Evolutionary conservation across 495 filamentous ascomycete species (phyloP).

Genomic region (Rhypophila decipiens): DNA sequence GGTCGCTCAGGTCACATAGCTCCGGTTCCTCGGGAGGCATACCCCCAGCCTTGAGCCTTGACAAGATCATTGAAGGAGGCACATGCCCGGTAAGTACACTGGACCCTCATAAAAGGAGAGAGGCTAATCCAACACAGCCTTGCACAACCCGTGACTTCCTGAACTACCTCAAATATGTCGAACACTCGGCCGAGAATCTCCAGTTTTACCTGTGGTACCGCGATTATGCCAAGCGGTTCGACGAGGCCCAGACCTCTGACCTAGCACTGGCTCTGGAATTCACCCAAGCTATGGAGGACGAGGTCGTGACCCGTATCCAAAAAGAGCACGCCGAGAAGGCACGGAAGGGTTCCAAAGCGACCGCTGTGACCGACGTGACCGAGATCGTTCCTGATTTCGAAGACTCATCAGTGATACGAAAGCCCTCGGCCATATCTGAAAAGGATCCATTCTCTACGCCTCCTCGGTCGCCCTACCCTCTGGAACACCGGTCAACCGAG

Average conservation of each 20-base stretch:
- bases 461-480: conserved; percentile 32
- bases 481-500: conserved; percentile 7
- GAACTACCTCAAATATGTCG: conserved; percentile 72
- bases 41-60: conserved; percentile 63
- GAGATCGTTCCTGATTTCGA: conserved; percentile 59
- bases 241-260: conserved; percentile 44
- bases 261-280: conserved; percentile 54
- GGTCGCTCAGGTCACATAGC: conserved; percentile 19
- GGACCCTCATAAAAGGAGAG: no score
- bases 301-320: conserved; percentile 31
- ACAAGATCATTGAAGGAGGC: conserved; percentile 63
- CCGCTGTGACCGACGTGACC: conserved; percentile 32
- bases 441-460: conserved; percentile 52
- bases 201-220: conserved; percentile 74
- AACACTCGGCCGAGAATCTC: conserved; percentile 68
- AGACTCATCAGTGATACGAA: conserved; percentile 18
- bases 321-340: conserved; percentile 32
- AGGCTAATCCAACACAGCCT: conserved; percentile 43
- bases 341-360: conserved; percentile 19
- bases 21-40: conserved; percentile 38
- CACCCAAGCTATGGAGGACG: conserved; percentile 49
- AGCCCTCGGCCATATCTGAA: conserved; percentile 10
- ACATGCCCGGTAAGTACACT: conserved; percentile 60
- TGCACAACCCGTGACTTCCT: conserved; percentile 71
- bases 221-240: conserved; percentile 59